Base-by-base conservation (phyloP, 495 filamentous ascomycete genomes). In the Daldinia bambusicola region DNA sequence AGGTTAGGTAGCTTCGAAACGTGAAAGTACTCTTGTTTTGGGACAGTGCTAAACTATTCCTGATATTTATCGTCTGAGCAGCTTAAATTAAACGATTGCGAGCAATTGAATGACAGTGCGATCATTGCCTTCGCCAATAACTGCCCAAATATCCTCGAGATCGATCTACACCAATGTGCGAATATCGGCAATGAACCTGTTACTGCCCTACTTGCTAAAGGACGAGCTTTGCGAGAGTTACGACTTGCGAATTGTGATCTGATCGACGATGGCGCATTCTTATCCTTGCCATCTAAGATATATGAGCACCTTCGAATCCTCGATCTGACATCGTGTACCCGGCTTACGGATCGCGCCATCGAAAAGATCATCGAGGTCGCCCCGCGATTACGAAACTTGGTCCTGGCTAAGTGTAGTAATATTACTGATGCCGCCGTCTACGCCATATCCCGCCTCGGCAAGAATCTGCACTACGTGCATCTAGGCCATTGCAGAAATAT, bases 391-490 rank as follows among this genome's bases (percentile, higher is more conserved):
- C 89, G 96, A 36, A 98, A 97, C 73, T 84, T 99, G 12, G 93
- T 98, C 9, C 85, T 99, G 20, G 93, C 93, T 55, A 99, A 99
- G 79, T 99, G 96, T 79, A 87, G 89, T 63, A 90, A 93, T 64
- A 90, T 99, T 71, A 98, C 96, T 10, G 95, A 98, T 80, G 87
- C 89, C 57, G 90, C 93, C 7, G 94, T 98, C n/a, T 81, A 87
- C 51, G 90, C 94, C 36, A 98, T 98, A 69, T 91, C 92, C 51
- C 89, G 87, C 66, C 86, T 99, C 14, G 93, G 94, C 56, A 98
- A 97, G 83, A 98, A 98, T 69, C 79, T 99, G 22, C 96, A 99
- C 78, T 97, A 94, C 76, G 89, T 99, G 53, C 96, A 98, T 74
- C 84, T 99, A 5, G 96, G 96, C 1, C 96, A 99, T 77, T 99